phyloP scores from a whole-genome alignment of 495 filamentous ascomycete genomes.

The Aspergillus steynii region DNA sequence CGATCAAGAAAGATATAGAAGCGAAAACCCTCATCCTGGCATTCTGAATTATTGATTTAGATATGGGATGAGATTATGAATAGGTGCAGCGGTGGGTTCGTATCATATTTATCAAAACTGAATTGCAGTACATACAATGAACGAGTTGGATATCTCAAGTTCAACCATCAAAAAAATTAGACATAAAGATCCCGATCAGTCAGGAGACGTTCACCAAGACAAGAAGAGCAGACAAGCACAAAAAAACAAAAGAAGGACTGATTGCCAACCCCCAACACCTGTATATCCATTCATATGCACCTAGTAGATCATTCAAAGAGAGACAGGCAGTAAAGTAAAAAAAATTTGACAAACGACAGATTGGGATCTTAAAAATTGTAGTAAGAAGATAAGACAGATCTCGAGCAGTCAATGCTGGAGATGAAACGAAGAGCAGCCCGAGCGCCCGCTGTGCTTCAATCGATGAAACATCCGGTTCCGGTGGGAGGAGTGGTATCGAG shows the following conservation, averaged over 20 bases:
- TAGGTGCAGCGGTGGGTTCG: too few relatives aligned
- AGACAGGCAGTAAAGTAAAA: background rate
- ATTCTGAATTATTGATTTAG: too few relatives aligned
- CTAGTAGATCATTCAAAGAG: background rate
- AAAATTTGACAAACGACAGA: background rate
- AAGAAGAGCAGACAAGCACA: background rate
- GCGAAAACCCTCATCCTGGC: too few relatives aligned
- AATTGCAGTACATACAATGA: slow-evolving; percentile 12
- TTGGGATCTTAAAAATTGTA: background rate
- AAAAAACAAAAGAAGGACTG: slow-evolving; percentile 7
- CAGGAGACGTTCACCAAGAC: background rate
- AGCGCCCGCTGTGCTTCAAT: background rate
- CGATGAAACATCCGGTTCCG: background rate
- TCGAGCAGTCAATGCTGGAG: background rate
- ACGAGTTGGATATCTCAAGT: slow-evolving; percentile 34
- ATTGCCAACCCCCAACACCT: slow-evolving; percentile 10
- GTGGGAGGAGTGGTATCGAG: background rate
- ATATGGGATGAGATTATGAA: too few relatives aligned
- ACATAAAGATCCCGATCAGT: slow-evolving; percentile 5
- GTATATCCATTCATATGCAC: slow-evolving; percentile 7
- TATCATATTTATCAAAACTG: too few relatives aligned
- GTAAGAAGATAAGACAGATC: background rate
- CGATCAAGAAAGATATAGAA: too few relatives aligned
- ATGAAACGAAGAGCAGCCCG: background rate
- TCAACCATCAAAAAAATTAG: slow-evolving; percentile 12